These are phyloP conservation scores for Lumnitzera littorea DNA, from an alignment of 345 rosid genomes.

Conservation along the genomic window DNA sequence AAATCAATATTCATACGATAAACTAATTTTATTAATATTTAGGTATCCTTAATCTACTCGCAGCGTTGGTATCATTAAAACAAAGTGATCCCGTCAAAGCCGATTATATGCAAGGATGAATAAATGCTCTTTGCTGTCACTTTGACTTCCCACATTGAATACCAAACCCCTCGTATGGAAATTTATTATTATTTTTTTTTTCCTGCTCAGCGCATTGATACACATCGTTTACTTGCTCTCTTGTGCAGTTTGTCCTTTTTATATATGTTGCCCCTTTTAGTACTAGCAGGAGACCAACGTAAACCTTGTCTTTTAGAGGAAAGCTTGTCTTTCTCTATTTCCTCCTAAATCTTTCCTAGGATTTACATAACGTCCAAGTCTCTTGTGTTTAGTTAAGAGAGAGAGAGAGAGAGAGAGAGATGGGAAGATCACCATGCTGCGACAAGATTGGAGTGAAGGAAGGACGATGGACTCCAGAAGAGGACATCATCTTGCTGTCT, in stretches of 20 bases:
- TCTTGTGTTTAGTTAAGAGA: background rate
- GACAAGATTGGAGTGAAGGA: conserved; percentile 39
- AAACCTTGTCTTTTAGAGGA: too few species aligned
- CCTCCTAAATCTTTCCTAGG: background rate
- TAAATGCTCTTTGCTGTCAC: conserved; percentile 9
- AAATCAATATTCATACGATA: too few species aligned
- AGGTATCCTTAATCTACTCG: too few species aligned
- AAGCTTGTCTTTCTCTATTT: too few species aligned
- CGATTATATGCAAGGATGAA: conserved; percentile 1
- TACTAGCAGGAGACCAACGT: too few species aligned
- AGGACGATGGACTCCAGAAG: conserved; percentile 58
- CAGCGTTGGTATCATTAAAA: too few species aligned
- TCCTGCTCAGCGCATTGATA: background rate
- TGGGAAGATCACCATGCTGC: conserved; percentile 51
- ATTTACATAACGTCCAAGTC: background rate
- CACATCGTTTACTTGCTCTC: background rate
- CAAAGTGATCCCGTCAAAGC: background rate
- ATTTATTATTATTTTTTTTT: background rate
- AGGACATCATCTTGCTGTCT: conserved; percentile 40
- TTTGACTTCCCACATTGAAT: background rate
- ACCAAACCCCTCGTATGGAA: too few species aligned
- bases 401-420: conserved; percentile 13
- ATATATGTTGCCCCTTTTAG: too few species aligned
- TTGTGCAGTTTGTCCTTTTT: too few species aligned
- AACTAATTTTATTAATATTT: too few species aligned